Conservation (phyloP, 2,329 filamentous ascomycete species). For the Colletotrichum sp. region DNA sequence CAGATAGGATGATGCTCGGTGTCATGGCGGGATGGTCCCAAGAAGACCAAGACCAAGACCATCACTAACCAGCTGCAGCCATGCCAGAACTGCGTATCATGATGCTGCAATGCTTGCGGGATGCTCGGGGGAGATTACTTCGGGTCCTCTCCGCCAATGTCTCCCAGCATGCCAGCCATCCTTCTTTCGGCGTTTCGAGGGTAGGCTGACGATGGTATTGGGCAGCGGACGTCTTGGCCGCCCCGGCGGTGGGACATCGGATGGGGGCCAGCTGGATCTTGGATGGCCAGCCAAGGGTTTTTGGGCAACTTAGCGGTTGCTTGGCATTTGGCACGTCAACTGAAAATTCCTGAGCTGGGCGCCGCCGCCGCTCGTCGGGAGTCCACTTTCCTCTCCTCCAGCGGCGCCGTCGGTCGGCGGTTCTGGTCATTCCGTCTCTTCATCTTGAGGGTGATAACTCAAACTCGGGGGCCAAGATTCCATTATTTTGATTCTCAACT, state of each 20-base stretch:
- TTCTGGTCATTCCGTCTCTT: neutral
- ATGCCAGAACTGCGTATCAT: neutral
- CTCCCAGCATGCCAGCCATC: neutral
- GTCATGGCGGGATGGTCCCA: neutral
- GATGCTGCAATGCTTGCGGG: neutral
- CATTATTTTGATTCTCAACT: neutral
- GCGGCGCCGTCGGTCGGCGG: constrained; percentile 1
- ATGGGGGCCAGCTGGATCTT: neutral
- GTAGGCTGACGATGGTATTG: neutral
- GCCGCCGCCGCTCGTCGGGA: neutral
- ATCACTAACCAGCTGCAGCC: neutral
- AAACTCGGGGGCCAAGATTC: neutral
- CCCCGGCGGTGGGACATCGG: constrained; percentile 1
- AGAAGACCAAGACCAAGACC: neutral
- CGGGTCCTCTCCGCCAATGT: neutral
- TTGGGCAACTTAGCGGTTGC: constrained; percentile 8
- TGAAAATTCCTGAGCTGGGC: neutral
- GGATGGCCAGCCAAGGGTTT: constrained; percentile 4
- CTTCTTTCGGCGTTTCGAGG: neutral
- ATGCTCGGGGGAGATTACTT: neutral
- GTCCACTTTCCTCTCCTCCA: constrained; percentile 16
- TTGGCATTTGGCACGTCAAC: neutral
- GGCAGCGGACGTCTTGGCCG: constrained; percentile 17
- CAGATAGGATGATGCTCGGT: neutral
- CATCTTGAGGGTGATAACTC: neutral